These are phyloP conservation scores for Cyclotella sp. DNA, from an alignment of 108 stramenopile species.

Conservation along the genomic window DNA sequence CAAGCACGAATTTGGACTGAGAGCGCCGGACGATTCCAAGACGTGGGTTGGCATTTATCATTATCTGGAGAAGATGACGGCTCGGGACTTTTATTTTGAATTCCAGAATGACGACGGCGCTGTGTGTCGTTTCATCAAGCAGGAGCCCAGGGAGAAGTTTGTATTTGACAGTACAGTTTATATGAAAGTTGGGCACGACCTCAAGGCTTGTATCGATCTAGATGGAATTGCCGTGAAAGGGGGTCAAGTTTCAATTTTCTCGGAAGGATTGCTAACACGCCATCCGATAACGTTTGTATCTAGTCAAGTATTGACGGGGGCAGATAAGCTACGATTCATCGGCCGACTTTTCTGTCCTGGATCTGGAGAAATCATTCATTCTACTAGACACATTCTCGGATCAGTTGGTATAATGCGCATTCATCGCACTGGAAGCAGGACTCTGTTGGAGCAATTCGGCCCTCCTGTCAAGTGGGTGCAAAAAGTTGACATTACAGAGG, in stretches of 20 bases:
- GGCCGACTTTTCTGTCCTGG: conserved; percentile 43
- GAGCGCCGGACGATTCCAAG: conserved; percentile 41
- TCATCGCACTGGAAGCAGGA: conserved; percentile 8
- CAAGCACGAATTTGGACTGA: conserved; percentile 32
- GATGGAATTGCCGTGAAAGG: conserved; percentile 20
- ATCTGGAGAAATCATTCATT: not conserved
- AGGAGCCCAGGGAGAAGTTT: conserved; percentile 28
- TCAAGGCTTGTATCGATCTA: not conserved
- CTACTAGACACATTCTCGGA: conserved; percentile 23
- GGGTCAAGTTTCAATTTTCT: conserved; percentile 10
- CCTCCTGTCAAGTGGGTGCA: conserved; percentile 18
- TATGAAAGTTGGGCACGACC: not conserved
- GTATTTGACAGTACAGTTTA: conserved; percentile 14
- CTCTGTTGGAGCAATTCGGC: not conserved
- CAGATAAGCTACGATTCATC: conserved; percentile 21
- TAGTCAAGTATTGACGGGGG: conserved; percentile 9
- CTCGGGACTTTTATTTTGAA: conserved; percentile 33
- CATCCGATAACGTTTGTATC: not conserved
- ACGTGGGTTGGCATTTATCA: conserved; percentile 40
- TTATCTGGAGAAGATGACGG: conserved; percentile 34
- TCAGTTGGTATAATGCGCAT: conserved; percentile 28
- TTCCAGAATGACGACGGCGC: conserved; percentile 33
- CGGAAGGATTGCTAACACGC: not conserved
- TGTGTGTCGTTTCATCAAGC: conserved; percentile 26
- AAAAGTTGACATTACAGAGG: conserved; percentile 11